Evolutionary conservation across 805 yeast genomes (phyloP).

Genomic region (Kazachstania taianensis): DNA sequence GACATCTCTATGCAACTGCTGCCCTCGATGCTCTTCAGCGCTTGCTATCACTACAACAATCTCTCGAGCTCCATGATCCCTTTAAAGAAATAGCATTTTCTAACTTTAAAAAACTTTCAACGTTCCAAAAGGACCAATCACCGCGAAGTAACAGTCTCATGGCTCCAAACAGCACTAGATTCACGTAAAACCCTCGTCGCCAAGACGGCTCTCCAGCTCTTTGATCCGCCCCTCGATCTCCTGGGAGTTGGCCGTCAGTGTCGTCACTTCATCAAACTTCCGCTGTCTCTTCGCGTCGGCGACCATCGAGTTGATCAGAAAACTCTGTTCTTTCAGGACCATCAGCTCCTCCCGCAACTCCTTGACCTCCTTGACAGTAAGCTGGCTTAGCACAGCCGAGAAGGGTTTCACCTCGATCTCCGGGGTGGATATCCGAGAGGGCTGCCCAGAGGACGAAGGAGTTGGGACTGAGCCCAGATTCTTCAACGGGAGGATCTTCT

Average conservation of each 20-base stretch:
- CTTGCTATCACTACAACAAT: too few species aligned
- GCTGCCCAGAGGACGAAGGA: background rate
- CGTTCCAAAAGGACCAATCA: background rate
- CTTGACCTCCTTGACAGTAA: constrained; percentile 46
- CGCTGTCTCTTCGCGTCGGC: constrained; percentile 53
- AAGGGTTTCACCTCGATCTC: constrained; percentile 8
- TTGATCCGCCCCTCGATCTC: constrained; percentile 47
- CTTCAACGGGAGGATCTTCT: constrained; percentile 54
- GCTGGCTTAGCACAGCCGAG: constrained; percentile 21
- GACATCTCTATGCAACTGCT: constrained; percentile 31
- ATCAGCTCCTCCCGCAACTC: constrained; percentile 61
- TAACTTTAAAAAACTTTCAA: background rate
- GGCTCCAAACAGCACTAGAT: too few species aligned
- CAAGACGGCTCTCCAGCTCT: constrained; percentile 40
- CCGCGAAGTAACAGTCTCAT: background rate
- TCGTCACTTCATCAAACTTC: constrained; percentile 63
- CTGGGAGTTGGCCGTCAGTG: constrained; percentile 45
- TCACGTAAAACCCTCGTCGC: constrained; percentile 44
- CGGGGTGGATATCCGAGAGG: background rate
- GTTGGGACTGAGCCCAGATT: constrained; percentile 35
- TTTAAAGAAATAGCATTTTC: too few species aligned
- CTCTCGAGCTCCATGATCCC: too few species aligned
- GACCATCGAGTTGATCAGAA: constrained; percentile 56
- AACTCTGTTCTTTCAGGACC: constrained; percentile 80
- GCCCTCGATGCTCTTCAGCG: too few species aligned